A percentile compares a stretch with the other conserved stretches of the same genome.
Conservation (phyloP, 768 basidiomycete genomes). For the Ephemerocybe angulata region DNA sequence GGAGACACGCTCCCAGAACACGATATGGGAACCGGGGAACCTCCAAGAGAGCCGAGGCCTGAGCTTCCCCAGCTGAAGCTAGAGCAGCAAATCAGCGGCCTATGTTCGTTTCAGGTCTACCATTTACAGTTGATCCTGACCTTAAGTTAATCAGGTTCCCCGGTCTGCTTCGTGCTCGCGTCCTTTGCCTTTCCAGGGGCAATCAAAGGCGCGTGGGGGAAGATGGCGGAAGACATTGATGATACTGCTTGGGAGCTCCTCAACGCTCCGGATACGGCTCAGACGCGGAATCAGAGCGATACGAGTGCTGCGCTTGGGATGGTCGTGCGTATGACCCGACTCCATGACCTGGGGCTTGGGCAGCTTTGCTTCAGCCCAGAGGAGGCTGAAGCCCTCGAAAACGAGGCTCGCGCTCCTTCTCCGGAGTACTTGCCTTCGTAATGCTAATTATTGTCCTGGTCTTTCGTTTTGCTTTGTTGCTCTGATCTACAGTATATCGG, state of each 20-base stretch:
- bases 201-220: slow-evolving; percentile 68
- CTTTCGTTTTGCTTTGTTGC: too few relatives aligned
- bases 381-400: neutral
- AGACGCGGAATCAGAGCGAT: slow-evolving; percentile 29
- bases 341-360: slow-evolving; percentile 69
- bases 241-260: slow-evolving; percentile 62
- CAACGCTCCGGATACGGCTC: slow-evolving; percentile 37
- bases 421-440: too few relatives aligned
- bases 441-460: too few relatives aligned
- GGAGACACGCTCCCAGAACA: slow-evolving; percentile 62
- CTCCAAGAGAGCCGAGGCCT: neutral
- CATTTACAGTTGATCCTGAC: too few relatives aligned
- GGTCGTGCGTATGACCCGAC: slow-evolving; percentile 72
- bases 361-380: slow-evolving; percentile 48
- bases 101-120: too few relatives aligned
- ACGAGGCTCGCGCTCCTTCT: too few relatives aligned
- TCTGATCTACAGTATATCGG: too few relatives aligned
- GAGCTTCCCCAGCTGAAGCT: slow-evolving; percentile 36
- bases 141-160: too few relatives aligned
- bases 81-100: slow-evolving; percentile 72
- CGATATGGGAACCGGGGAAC: slow-evolving; percentile 23
- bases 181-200: slow-evolving; percentile 60
- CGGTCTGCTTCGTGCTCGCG: slow-evolving; percentile 73
- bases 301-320: slow-evolving; percentile 46
- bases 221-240: slow-evolving; percentile 63